Conservation (phyloP, 495 filamentous ascomycete species). For the Talaromyces thailandensis region DNA sequence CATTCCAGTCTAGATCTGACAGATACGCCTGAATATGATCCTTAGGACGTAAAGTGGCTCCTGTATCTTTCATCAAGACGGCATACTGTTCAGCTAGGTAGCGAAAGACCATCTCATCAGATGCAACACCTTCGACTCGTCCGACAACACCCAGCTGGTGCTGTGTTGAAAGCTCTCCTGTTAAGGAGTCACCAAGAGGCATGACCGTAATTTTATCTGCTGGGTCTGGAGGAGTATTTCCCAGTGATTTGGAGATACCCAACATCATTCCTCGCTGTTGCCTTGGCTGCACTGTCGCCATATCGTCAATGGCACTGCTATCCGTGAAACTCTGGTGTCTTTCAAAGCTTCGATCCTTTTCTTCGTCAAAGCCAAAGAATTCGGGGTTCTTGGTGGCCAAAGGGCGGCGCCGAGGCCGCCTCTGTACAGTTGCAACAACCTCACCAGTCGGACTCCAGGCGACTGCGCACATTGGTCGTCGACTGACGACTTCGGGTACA, state of each 20-base stretch:
- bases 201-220: constrained; percentile 40
- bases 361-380: constrained; percentile 23
- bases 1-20: constrained; percentile 52
- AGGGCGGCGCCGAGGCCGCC: constrained; percentile 31
- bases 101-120: constrained; percentile 42
- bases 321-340: constrained; percentile 56
- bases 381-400: constrained; percentile 25
- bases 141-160: constrained; percentile 56
- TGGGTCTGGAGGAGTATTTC: constrained; percentile 49
- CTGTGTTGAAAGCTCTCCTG: constrained; percentile 42
- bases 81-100: constrained; percentile 53
- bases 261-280: constrained; percentile 2
- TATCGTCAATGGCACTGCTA: constrained; percentile 52
- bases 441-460: constrained; percentile 39
- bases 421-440: constrained; percentile 40
- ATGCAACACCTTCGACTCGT: constrained; percentile 44
- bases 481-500: constrained; percentile 67
- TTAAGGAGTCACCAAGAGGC: constrained; percentile 50
- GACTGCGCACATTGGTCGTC: constrained; percentile 33
- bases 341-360: constrained; percentile 25
- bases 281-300: constrained; percentile 10
- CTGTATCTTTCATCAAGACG: constrained; percentile 23
- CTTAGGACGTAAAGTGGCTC: constrained; percentile 22
- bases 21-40: constrained; percentile 27
- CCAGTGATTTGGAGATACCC: constrained; percentile 31